These are phyloP conservation scores for Rhexocercosporidium sp. DNA, from an alignment of 2,329 filamentous ascomycete genomes.

Conservation along the genomic window DNA sequence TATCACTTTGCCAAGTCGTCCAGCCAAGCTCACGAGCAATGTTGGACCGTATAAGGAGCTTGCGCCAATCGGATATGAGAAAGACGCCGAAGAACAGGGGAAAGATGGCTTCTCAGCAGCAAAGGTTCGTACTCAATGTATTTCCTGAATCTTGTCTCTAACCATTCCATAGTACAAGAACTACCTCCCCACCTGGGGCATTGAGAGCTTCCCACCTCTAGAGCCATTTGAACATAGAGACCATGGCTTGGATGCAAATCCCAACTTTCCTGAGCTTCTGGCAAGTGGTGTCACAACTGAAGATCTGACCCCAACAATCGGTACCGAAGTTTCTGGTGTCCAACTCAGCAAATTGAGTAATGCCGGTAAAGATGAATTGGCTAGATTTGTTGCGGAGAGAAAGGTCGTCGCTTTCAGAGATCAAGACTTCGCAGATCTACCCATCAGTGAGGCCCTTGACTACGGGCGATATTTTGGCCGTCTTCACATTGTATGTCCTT, in stretches of 20 bases:
- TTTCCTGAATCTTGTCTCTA: neutral
- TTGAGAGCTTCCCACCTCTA: conserved; percentile 66
- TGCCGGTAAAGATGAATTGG: conserved; percentile 77
- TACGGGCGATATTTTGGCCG: conserved; percentile 79
- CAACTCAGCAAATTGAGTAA: conserved; percentile 72
- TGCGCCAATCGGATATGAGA: conserved; percentile 39
- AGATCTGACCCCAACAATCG: conserved; percentile 75
- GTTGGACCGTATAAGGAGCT: conserved; percentile 41
- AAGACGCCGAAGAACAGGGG: conserved; percentile 39
- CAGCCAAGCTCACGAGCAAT: conserved; percentile 32
- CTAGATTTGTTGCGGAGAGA: conserved; percentile 74
- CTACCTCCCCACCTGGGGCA: conserved; percentile 72
- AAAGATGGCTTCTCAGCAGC: conserved; percentile 36
- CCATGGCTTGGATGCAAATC: conserved; percentile 76
- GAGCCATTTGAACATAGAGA: conserved; percentile 75
- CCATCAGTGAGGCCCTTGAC: conserved; percentile 71
- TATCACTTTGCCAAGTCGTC: conserved; percentile 26
- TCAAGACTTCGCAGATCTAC: conserved; percentile 74
- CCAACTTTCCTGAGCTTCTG: conserved; percentile 71
- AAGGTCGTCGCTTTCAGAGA: conserved; percentile 81
- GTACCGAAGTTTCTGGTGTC: conserved; percentile 72
- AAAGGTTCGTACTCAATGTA: conserved; percentile 29
- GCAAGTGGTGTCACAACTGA: conserved; percentile 55
- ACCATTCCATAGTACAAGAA: conserved; percentile 60
- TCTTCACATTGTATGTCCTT: conserved; percentile 81